These are phyloP conservation scores for Suillus ampliporus DNA, from an alignment of 768 basidiomycete species.

Conservation along the genomic window DNA sequence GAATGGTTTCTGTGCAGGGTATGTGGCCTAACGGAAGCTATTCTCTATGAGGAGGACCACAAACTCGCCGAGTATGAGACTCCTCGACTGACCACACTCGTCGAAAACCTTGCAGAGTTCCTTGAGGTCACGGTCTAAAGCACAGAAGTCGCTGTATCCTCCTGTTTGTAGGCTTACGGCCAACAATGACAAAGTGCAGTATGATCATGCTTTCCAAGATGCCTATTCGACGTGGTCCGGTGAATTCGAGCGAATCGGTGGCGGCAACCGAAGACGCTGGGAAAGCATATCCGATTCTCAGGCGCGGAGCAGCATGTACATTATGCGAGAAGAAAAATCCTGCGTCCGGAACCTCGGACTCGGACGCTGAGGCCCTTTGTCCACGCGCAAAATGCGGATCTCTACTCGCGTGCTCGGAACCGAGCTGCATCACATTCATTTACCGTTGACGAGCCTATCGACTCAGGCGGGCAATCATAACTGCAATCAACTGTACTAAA, in stretches of 20 bases:
- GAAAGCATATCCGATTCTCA: not conserved
- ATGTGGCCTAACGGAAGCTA: conserved; percentile 82
- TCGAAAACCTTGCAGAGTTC: conserved; percentile 55
- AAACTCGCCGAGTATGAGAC: conserved; percentile 68
- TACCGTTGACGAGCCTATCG: too few relatives aligned
- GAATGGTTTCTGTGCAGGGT: conserved; percentile 50
- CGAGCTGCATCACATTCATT: not conserved
- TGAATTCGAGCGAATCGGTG: not conserved
- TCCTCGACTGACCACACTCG: conserved; percentile 54
- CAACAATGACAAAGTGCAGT: not conserved
- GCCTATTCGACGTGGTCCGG: not conserved
- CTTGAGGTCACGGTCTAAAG: conserved; percentile 18
- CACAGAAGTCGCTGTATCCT: not conserved
- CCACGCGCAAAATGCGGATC: not conserved
- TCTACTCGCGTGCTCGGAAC: not conserved
- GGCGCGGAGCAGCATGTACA: too few relatives aligned
- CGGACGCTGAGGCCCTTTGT: too few relatives aligned
- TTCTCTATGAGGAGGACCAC: conserved; percentile 69
- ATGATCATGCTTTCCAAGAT: not conserved
- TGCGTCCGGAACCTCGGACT: too few relatives aligned
- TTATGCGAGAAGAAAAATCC: not conserved
- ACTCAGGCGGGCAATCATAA: too few relatives aligned
- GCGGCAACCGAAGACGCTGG: not conserved
- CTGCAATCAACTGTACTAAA: too few relatives aligned
- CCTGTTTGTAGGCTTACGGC: not conserved